Base-by-base conservation (phyloP, 352 stramenopile species). In the Phytopythium delawarense region DNA sequence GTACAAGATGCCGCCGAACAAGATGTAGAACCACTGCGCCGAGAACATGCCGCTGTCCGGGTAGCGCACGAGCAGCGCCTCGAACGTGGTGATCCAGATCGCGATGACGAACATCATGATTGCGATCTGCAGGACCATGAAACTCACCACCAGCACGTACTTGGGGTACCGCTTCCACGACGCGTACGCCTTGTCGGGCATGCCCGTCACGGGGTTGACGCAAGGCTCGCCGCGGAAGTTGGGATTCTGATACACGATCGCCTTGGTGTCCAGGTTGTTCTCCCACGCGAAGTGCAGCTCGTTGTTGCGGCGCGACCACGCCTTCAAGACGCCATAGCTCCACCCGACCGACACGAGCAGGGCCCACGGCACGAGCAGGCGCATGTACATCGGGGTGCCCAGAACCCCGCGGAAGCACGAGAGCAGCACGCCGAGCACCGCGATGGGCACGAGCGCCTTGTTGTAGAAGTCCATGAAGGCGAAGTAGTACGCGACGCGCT, bases 401-500 rank as follows among this genome's bases (percentile, higher is more conserved):
- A 94, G 81, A 20, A 72, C 58, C 20, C 74, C 61, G 28, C 81
- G 81, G 21, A 92, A 72, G 55, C 76, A 86, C 37, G 83, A 88
- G 50, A 94, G 66, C 37, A 91, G 34, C 34, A 94, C 67, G 2
- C 85, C 85, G 6, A 94, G 62, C 32, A 92, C 59, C 1, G 85
- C 85, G 50, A 94, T 87, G n/a, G 83, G 85, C 12, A 90, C 63
- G 32, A 94, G 66, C 49, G 81, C 67, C 63, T 91, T 94, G 69
- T 92, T 94, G 81, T 94, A 94, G 51, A 86, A 91, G 71, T 92
- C 81, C 64, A 89, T 88, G 62, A 92, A 94, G 12, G 82, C 81
- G 45, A 94, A 94, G 59, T 94, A 94, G 64, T 89, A 94, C 21
- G 83, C 83, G 20, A 94, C 83, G 58, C 91, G 92, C 64, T 92